A percentile compares a stretch with the other conserved stretches of the same genome.
phyloP scores from a whole-genome alignment of 352 stramenopile genomes.

The Phytophthora brassicae region DNA sequence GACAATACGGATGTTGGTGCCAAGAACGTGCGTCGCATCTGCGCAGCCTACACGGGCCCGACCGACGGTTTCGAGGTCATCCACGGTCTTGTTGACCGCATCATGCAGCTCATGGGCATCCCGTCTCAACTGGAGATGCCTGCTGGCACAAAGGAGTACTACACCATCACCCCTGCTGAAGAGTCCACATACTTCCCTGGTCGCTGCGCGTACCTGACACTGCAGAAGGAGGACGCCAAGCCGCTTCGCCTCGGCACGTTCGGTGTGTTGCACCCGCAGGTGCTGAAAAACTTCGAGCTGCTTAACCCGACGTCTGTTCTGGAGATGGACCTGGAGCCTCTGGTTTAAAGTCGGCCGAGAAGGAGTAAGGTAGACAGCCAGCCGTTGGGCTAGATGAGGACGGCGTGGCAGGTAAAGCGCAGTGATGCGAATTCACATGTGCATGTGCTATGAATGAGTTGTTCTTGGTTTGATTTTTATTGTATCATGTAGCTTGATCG shows the following conservation, averaged over 20 bases:
- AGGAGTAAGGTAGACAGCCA: slow-evolving; percentile 22
- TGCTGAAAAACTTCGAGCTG: slow-evolving; percentile 98
- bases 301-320: slow-evolving; percentile 95
- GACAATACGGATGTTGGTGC: slow-evolving; percentile 92
- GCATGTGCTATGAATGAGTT: slow-evolving; percentile 23
- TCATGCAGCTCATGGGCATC: slow-evolving; percentile 98
- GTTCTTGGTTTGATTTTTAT: slow-evolving; percentile 8
- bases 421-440: slow-evolving; percentile 31
- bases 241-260: slow-evolving; percentile 92
- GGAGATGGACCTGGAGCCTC: slow-evolving; percentile 97
- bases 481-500: not conserved
- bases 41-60: slow-evolving; percentile 95
- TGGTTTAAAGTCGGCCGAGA: slow-evolving; percentile 82
- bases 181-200: slow-evolving; percentile 95
- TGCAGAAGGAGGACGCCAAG: slow-evolving; percentile 76
- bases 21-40: slow-evolving; percentile 95
- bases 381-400: slow-evolving; percentile 7
- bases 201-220: slow-evolving; percentile 94
- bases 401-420: slow-evolving; percentile 24
- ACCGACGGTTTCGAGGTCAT: slow-evolving; percentile 99
- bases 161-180: slow-evolving; percentile 64
- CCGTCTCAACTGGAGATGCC: slow-evolving; percentile 69
- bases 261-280: slow-evolving; percentile 97
- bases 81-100: slow-evolving; percentile 97
- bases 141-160: slow-evolving; percentile 71